These are phyloP conservation scores for Cryphonectria nitschkei DNA, from an alignment of 2,329 filamentous ascomycete species.

Conservation along the genomic window DNA sequence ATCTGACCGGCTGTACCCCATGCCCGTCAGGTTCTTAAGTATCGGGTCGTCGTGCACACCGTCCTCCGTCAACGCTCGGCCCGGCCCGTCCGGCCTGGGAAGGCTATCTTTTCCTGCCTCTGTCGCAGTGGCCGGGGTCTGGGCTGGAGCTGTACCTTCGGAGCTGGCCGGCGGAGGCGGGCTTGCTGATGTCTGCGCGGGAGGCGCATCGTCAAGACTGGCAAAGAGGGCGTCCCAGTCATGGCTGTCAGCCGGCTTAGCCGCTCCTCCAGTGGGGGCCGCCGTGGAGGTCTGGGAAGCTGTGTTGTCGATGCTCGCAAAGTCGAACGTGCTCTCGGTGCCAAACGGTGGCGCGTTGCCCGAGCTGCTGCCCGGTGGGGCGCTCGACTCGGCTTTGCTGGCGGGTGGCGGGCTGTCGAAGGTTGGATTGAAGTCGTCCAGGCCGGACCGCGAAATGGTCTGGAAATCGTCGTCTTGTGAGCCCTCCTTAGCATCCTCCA, in stretches of 20 bases:
- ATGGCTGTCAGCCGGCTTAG: constrained; percentile 57
- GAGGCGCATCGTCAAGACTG: constrained; percentile 64
- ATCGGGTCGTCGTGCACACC: constrained; percentile 90
- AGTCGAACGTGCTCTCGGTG: constrained; percentile 63
- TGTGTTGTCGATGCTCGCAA: constrained; percentile 51
- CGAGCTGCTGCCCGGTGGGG: constrained; percentile 33
- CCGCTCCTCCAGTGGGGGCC: constrained; percentile 42
- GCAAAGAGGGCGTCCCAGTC: constrained; percentile 98
- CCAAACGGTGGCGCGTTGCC: constrained; percentile 43
- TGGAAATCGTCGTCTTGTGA: constrained; percentile 80
- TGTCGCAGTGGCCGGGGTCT: constrained; percentile 32
- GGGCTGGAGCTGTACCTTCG: constrained; percentile 33
- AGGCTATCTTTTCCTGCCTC: constrained; percentile 32
- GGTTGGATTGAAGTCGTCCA: constrained; percentile 80
- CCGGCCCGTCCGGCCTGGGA: constrained; percentile 41
- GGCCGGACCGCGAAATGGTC: constrained; percentile 69
- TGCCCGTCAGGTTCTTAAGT: constrained; percentile 82
- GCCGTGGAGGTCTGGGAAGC: constrained; percentile 37
- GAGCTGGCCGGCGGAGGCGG: constrained; percentile 32
- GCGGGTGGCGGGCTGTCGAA: constrained; percentile 72
- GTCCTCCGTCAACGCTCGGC: constrained; percentile 71
- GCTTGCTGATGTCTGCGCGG: constrained; percentile 34
- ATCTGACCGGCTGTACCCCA: constrained; percentile 80
- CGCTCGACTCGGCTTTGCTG: constrained; percentile 58
- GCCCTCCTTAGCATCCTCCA: constrained; percentile 83